Evolutionary conservation across 2,329 filamentous ascomycete genomes (phyloP).

Genomic region (Tolypocladium endophyticum): DNA sequence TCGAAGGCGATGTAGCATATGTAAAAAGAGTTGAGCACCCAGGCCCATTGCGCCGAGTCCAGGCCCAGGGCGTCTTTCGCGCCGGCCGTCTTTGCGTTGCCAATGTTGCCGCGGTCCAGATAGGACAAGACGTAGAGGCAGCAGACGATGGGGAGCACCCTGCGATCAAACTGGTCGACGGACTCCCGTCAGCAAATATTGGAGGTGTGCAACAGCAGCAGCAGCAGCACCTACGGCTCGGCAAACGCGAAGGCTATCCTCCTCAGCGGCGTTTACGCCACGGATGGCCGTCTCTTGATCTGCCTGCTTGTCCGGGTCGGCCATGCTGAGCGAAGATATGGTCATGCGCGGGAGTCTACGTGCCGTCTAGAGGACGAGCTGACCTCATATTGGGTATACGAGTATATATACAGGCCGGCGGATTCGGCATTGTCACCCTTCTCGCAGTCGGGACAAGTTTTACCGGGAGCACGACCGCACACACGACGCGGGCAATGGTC

Average conservation of each 20-base stretch:
- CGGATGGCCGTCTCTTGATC: neutral
- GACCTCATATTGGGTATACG: neutral
- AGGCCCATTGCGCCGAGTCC: constrained; percentile 10
- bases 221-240: neutral
- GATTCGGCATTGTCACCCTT: neutral
- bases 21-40: constrained; percentile 16
- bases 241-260: neutral
- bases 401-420: neutral
- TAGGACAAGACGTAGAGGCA: constrained; percentile 3
- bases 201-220: neutral
- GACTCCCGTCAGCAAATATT: neutral
- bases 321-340: neutral
- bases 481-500: too few species aligned
- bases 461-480: too few species aligned
- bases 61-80: constrained; percentile 9
- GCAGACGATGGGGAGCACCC: constrained; percentile 1
- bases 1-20: constrained; percentile 14
- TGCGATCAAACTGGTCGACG: neutral
- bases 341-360: neutral
- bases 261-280: neutral
- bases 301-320: neutral
- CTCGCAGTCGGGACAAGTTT: neutral
- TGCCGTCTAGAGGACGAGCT: neutral
- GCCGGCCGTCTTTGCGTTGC: constrained; percentile 13
- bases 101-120: constrained; percentile 7